Percentiles rank a stretch among this genome's conserved stretches.
Evolutionary conservation across 2,329 filamentous ascomycete genomes (phyloP).

Genomic region (Aspergillus caelatus): DNA sequence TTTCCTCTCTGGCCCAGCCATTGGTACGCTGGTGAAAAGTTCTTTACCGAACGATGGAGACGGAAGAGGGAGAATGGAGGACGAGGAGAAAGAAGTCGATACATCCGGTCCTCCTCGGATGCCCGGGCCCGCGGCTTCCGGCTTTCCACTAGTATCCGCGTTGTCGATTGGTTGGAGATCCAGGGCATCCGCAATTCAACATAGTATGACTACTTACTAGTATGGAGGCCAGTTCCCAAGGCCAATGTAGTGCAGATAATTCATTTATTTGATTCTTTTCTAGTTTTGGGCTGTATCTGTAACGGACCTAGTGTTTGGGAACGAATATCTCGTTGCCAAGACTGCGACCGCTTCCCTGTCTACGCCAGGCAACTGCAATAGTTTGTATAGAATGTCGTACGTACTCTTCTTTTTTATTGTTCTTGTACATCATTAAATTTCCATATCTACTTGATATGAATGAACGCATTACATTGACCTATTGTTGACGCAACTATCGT

Average conservation of each 20-base stretch:
- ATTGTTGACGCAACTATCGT: background rate
- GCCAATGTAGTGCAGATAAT: no score
- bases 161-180: background rate
- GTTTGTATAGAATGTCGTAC: background rate
- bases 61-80: background rate
- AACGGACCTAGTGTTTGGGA: background rate
- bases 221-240: no score
- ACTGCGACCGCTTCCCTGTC: background rate
- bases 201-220: no score
- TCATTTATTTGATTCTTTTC: no score
- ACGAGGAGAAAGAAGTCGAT: background rate
- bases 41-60: background rate
- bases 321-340: background rate
- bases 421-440: background rate
- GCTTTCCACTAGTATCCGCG: background rate
- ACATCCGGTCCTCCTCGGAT: background rate
- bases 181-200: no score
- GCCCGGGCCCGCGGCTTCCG: background rate
- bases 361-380: background rate
- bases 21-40: background rate
- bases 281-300: no score
- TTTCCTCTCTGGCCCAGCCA: background rate
- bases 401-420: background rate
- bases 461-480: background rate
- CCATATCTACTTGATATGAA: fast-evolving